Evolutionary conservation across 108 stramenopile species (phyloP).

Genomic region (Nitzschia inconspicua): DNA sequence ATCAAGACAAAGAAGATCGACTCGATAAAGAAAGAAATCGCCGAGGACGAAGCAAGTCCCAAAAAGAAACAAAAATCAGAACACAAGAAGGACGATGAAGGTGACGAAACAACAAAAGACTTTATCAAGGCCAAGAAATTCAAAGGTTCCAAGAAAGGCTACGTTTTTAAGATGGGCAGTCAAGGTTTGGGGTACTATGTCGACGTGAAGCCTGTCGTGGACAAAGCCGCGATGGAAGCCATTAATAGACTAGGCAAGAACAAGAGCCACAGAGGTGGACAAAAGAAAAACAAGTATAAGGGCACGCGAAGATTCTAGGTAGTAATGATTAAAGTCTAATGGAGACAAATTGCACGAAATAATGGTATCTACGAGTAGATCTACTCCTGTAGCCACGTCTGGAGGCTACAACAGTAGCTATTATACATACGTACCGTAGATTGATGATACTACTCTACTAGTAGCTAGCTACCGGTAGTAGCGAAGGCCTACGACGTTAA

Average conservation of each 20-base stretch:
- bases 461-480: too few relatives aligned
- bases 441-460: too few relatives aligned
- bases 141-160: slow-evolving; percentile 67
- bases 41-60: background rate
- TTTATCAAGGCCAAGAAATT: slow-evolving; percentile 75
- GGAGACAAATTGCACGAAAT: too few relatives aligned
- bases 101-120: slow-evolving; percentile 18
- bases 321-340: background rate
- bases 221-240: slow-evolving; percentile 52
- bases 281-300: slow-evolving; percentile 21
- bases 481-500: too few relatives aligned
- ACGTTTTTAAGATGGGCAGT: slow-evolving; percentile 64
- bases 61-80: slow-evolving; percentile 27
- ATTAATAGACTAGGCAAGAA: slow-evolving; percentile 27
- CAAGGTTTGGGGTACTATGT: slow-evolving; percentile 79
- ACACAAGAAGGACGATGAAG: slow-evolving; percentile 8
- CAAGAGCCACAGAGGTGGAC: slow-evolving; percentile 31
- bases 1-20: slow-evolving; percentile 8
- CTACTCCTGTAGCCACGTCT: too few relatives aligned
- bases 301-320: slow-evolving; percentile 12
- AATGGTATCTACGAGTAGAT: too few relatives aligned
- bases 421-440: too few relatives aligned
- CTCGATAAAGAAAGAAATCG: background rate
- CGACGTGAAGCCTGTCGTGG: slow-evolving; percentile 65
- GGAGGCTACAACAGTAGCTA: too few relatives aligned